A percentile compares a stretch with the other conserved stretches of the same genome.
phyloP scores from a whole-genome alignment of 495 filamentous ascomycete genomes.

The Xylaria scruposa region DNA sequence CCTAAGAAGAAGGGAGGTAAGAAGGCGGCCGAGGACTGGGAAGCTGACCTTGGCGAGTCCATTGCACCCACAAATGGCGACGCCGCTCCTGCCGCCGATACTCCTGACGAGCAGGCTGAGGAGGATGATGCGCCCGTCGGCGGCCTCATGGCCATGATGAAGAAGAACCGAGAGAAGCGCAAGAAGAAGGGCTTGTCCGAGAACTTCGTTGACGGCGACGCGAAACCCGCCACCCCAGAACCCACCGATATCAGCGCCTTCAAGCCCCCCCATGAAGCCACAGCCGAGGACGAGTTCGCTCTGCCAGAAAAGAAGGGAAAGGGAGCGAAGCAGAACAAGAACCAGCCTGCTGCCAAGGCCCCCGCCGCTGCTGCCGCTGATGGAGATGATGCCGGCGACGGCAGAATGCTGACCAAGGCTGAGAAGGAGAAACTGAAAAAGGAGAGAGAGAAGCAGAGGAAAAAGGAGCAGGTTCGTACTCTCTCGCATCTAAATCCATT shows the following conservation, averaged over 20 bases:
- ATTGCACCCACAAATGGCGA: constrained; percentile 59
- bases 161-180: constrained; percentile 90
- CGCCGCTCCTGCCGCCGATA: constrained; percentile 34
- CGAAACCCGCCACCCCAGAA: constrained; percentile 53
- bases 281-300: constrained; percentile 84
- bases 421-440: constrained; percentile 97
- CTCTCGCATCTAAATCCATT: constrained; percentile 29
- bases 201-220: constrained; percentile 77
- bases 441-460: constrained; percentile 92
- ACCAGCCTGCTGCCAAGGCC: constrained; percentile 64
- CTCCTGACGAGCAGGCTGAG: constrained; percentile 48
- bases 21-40: constrained; percentile 92
- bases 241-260: constrained; percentile 56
- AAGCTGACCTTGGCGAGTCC: constrained; percentile 88
- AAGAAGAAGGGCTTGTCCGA: constrained; percentile 87
- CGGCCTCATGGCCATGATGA: constrained; percentile 83
- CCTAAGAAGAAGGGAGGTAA: constrained; percentile 95
- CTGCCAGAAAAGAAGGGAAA: constrained; percentile 92
- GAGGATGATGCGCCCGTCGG: constrained; percentile 59
- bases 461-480: constrained; percentile 79
- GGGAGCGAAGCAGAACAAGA: constrained; percentile 85
- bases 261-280: constrained; percentile 85
- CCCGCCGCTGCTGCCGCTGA: constrained; percentile 54
- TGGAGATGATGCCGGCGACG: constrained; percentile 64
- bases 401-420: constrained; percentile 85